Conservation (phyloP, 1,139 yeast genomes). For the Pneumocystis murina region DNA sequence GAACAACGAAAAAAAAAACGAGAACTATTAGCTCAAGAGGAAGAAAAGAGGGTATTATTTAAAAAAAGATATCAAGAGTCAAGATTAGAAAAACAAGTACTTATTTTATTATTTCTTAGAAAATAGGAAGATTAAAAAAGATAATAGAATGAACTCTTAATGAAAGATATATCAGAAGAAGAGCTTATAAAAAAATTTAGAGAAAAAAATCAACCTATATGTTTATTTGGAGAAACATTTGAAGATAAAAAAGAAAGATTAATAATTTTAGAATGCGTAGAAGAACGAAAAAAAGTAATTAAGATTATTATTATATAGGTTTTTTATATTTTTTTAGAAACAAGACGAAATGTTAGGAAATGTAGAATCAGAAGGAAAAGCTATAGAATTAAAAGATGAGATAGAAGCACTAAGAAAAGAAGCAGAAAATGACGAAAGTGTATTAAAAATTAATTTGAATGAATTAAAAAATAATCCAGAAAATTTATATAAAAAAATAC, state of each 20-base stretch:
- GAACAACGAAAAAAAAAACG: slow-evolving; percentile 12
- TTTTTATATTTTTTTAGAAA: slow-evolving; percentile 1
- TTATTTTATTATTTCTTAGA: background rate
- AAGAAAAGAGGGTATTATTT: slow-evolving; percentile 10
- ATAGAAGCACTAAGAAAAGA: slow-evolving; percentile 11
- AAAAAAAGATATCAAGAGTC: slow-evolving; percentile 2
- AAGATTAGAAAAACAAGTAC: background rate
- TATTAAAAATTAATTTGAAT: slow-evolving; percentile 21
- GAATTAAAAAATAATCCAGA: slow-evolving; percentile 28
- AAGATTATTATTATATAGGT: background rate
- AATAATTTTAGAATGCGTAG: slow-evolving; percentile 7
- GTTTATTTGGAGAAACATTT: slow-evolving; percentile 35
- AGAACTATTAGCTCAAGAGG: slow-evolving; percentile 7
- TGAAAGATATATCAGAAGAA: slow-evolving; percentile 26
- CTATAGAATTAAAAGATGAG: slow-evolving; percentile 33
- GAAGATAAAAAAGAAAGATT: slow-evolving; percentile 17
- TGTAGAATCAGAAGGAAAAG: slow-evolving; percentile 24
- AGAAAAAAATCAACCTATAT: slow-evolving; percentile 28
- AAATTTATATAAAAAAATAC: slow-evolving; percentile 29
- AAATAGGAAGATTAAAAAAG: background rate
- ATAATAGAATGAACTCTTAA: background rate
- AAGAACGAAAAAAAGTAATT: slow-evolving; percentile 1
- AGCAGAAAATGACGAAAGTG: background rate
- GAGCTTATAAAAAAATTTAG: slow-evolving; percentile 36
- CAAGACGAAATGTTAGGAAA: background rate